These are phyloP conservation scores for Metroxylon sagu DNA, from an alignment of 176 grass and related monocot genomes.

Conservation along the genomic window DNA sequence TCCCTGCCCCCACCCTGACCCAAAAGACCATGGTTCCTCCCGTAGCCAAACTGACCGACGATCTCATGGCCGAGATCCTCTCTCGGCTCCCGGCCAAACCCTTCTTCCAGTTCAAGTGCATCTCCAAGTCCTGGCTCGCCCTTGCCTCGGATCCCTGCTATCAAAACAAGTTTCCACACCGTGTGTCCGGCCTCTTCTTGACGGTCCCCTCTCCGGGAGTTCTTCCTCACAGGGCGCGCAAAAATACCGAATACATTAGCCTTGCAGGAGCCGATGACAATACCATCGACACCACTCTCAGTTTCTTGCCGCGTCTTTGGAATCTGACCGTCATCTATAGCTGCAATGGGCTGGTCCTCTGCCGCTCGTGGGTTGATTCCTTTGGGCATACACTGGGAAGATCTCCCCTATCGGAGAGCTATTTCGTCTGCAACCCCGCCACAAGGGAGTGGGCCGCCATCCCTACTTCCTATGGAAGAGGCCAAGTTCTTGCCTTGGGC, in stretches of 20 bases:
- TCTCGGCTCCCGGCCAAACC: conserved; percentile 3
- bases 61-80: conserved; percentile 15
- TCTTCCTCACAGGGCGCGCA: not conserved
- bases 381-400: no score
- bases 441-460: not conserved
- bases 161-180: not conserved
- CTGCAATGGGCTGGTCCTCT: conserved; percentile 20
- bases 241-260: no score
- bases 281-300: not conserved
- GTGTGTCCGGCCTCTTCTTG: conserved; percentile 9
- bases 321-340: not conserved
- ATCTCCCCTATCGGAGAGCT: no score
- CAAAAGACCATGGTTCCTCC: no score
- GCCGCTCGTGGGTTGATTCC: not conserved
- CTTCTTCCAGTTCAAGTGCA: conserved; percentile 5
- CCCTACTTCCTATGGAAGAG: not conserved
- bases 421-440: conserved; percentile 18
- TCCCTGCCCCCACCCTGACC: no score
- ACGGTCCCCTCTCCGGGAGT: not conserved
- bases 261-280: no score
- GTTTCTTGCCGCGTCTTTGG: not conserved
- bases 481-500: not conserved
- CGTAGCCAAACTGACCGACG: not conserved
- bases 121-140: conserved; percentile 9
- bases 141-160: conserved; percentile 11